phyloP scores from a whole-genome alignment of 257 asterid species.

The Scutellaria barbata region DNA sequence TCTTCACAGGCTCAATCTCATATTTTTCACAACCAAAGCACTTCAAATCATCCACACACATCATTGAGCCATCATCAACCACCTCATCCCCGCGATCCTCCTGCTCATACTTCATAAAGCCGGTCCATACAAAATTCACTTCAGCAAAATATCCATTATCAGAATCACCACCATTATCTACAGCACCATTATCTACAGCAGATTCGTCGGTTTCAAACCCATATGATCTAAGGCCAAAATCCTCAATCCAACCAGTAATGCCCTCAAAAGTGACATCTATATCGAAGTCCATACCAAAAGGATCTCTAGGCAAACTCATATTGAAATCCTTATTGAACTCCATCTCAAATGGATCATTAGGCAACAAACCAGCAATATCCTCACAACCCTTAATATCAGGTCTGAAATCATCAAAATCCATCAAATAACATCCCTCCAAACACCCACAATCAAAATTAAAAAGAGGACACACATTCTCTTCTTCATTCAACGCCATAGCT shows the following conservation, averaged over 20 bases:
- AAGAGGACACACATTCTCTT: slow-evolving; percentile 38
- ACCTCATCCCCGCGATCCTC: slow-evolving; percentile 42
- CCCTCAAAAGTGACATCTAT: slow-evolving; percentile 46
- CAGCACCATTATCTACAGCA: slow-evolving; percentile 39
- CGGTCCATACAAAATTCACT: slow-evolving; percentile 47
- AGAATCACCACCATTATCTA: slow-evolving; percentile 38
- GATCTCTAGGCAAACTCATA: slow-evolving; percentile 60
- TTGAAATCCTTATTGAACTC: slow-evolving; percentile 39
- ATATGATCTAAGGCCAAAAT: slow-evolving; percentile 44
- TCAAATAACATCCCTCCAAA: slow-evolving; percentile 37
- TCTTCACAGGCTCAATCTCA: slow-evolving; percentile 35
- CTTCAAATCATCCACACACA: slow-evolving; percentile 43
- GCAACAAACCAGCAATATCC: slow-evolving; percentile 66
- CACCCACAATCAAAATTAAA: slow-evolving; percentile 39
- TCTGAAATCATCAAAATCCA: slow-evolving; percentile 40
- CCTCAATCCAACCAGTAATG: slow-evolving; percentile 58
- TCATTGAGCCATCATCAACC: slow-evolving; percentile 29
- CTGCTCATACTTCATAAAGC: slow-evolving; percentile 39
- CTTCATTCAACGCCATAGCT: slow-evolving; percentile 50
- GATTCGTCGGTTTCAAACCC: slow-evolving; percentile 47
- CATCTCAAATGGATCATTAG: slow-evolving; percentile 66
- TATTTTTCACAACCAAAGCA: slow-evolving; percentile 56
- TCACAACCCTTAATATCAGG: slow-evolving; percentile 40
- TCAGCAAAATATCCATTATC: slow-evolving; percentile 41
- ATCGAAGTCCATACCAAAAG: slow-evolving; percentile 54